These are phyloP conservation scores for Otatea glauca DNA, from an alignment of 176 grass and related monocot genomes.

Conservation along the genomic window DNA sequence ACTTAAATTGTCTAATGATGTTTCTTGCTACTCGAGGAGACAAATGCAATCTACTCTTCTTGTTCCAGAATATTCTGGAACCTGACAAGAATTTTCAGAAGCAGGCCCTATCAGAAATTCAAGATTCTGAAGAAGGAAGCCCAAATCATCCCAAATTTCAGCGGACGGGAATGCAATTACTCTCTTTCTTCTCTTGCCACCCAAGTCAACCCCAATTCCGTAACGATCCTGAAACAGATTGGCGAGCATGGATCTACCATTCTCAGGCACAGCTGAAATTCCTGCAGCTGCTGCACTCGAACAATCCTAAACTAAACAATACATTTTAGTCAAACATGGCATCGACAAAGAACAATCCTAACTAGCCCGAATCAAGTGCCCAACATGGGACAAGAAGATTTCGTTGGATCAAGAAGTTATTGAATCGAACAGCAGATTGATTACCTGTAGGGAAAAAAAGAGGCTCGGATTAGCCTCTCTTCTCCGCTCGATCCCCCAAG, in stretches of 20 bases:
- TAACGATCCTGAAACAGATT: not conserved
- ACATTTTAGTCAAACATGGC: not conserved
- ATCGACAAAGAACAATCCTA: not conserved
- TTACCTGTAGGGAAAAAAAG: conserved; percentile 25
- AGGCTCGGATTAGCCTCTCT: not conserved
- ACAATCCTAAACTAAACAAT: not conserved
- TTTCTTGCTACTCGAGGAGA: not conserved
- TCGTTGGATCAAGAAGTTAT: not conserved
- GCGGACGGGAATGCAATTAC: not conserved
- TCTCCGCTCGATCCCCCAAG: not conserved
- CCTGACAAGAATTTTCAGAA: not conserved
- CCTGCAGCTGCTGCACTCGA: not conserved
- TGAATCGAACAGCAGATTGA: not conserved
- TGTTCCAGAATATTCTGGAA: not conserved
- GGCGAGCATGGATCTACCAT: not conserved
- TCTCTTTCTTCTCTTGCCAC: not conserved
- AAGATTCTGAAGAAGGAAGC: not conserved
- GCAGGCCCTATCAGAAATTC: not conserved
- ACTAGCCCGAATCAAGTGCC: not conserved
- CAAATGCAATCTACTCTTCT: not conserved
- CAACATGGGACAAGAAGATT: not conserved
- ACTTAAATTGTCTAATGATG: not conserved
- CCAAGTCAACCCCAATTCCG: conserved; percentile 34
- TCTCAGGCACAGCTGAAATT: not conserved
- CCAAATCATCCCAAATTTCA: not conserved